Percentiles rank a stretch among this genome's conserved stretches.
Evolutionary conservation across 139 green algal species (phyloP).

Genomic region (Chlorella vulgaris): DNA sequence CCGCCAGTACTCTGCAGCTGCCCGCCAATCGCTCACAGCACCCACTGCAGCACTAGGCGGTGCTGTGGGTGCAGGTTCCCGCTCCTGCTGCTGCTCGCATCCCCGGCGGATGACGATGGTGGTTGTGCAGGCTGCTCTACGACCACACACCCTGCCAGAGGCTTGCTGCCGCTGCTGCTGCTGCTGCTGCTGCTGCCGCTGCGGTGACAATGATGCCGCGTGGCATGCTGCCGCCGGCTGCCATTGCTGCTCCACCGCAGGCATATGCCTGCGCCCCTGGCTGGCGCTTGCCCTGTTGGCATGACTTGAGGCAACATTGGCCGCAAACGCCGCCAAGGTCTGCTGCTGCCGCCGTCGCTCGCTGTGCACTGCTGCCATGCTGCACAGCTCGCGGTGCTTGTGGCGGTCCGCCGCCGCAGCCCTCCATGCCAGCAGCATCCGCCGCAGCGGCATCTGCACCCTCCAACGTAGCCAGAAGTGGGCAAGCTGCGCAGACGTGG

Average conservation of each 20-base stretch:
- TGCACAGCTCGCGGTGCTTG: background rate
- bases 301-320: background rate
- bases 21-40: conserved; percentile 7
- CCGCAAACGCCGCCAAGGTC: background rate
- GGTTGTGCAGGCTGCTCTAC: background rate
- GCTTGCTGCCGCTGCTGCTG: background rate
- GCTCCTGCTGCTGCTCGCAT: background rate
- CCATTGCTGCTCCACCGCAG: too few species aligned
- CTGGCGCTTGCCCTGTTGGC: background rate
- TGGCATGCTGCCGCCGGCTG: too few species aligned
- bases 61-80: background rate
- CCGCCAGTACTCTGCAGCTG: conserved; percentile 28
- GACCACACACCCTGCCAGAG: background rate
- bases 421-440: conserved; percentile 18
- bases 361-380: conserved; percentile 9
- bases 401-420: background rate
- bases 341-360: conserved; percentile 5
- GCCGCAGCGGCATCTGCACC: conserved; percentile 7
- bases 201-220: too few species aligned
- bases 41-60: too few species aligned
- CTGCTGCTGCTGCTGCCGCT: background rate
- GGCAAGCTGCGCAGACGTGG: conserved; percentile 6
- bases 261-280: background rate
- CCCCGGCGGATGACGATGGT: background rate
- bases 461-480: conserved; percentile 33